Evolutionary conservation across 306 rosid species (phyloP).

Genomic region (Prunus padus): DNA sequence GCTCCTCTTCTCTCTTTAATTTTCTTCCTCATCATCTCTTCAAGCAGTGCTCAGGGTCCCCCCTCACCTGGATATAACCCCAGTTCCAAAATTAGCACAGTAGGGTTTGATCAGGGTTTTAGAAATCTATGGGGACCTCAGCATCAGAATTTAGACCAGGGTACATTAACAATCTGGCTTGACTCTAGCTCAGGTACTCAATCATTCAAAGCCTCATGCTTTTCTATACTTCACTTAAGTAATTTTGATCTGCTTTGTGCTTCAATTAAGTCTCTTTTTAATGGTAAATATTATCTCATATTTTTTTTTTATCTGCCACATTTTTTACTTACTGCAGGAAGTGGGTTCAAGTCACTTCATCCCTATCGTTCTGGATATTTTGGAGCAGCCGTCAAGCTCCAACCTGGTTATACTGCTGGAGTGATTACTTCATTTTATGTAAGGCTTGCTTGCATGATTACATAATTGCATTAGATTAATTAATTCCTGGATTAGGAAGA

Average conservation of each 20-base stretch:
- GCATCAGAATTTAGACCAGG: slow-evolving; percentile 67
- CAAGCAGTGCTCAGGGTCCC: slow-evolving; percentile 45
- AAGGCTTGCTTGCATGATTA: slow-evolving; percentile 23
- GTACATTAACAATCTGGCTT: slow-evolving; percentile 64
- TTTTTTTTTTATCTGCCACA: background rate
- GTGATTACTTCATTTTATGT: slow-evolving; percentile 76
- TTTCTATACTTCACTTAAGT: background rate
- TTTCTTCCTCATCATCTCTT: slow-evolving; percentile 32
- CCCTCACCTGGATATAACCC: slow-evolving; percentile 86
- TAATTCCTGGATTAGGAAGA: background rate
- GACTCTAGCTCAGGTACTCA: slow-evolving; percentile 59
- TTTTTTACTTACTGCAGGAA: slow-evolving; percentile 47
- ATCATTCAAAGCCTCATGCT: background rate
- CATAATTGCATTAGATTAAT: background rate
- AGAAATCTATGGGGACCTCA: slow-evolving; percentile 80
- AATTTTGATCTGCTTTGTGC: background rate
- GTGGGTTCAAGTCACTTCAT: slow-evolving; percentile 78
- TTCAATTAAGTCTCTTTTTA: background rate
- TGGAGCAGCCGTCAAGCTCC: slow-evolving; percentile 74
- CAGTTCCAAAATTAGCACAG: slow-evolving; percentile 50
- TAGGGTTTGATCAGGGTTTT: slow-evolving; percentile 56
- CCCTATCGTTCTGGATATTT: slow-evolving; percentile 76
- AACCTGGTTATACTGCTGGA: slow-evolving; percentile 87
- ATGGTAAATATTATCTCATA: background rate
- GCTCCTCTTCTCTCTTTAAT: slow-evolving; percentile 36